A percentile compares a stretch with the other conserved stretches of the same genome.
Conservation (phyloP, 345 rosid species). For the Brassica carinata region DNA sequence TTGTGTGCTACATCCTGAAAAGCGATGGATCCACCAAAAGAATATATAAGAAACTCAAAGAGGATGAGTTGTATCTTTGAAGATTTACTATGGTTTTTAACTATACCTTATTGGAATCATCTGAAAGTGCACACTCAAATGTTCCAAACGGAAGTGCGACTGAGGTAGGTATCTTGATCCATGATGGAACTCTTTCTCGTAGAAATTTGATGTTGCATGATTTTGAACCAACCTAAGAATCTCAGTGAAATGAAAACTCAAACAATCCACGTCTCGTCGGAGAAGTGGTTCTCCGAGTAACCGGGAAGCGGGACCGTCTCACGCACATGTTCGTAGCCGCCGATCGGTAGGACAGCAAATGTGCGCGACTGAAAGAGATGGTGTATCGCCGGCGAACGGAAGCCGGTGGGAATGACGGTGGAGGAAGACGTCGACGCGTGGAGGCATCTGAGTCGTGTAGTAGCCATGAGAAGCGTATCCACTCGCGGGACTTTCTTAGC, state of each 20-base stretch:
- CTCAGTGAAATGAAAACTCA: slow-evolving; percentile 13
- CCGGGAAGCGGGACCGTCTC: slow-evolving; percentile 2
- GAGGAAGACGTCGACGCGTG: slow-evolving; percentile 14
- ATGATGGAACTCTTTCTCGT: slow-evolving; percentile 81
- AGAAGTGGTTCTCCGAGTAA: slow-evolving; percentile 1
- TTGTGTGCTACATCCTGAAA: slow-evolving; percentile 52
- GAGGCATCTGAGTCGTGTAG: slow-evolving; percentile 27
- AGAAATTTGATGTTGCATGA: slow-evolving; percentile 83
- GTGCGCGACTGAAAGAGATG: neutral
- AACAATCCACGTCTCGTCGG: slow-evolving; percentile 18
- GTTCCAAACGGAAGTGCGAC: slow-evolving; percentile 92
- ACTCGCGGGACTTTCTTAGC: slow-evolving; percentile 25
- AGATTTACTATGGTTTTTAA: slow-evolving; percentile 11
- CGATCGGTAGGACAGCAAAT: neutral
- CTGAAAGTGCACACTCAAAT: slow-evolving; percentile 80
- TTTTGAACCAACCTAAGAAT: slow-evolving; percentile 88
- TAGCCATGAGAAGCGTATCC: slow-evolving; percentile 33
- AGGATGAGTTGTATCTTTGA: neutral
- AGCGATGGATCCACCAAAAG: slow-evolving; percentile 6
- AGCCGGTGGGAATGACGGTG: neutral
- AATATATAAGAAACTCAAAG: slow-evolving; percentile 1
- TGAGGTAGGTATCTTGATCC: slow-evolving; percentile 92
- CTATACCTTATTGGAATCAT: slow-evolving; percentile 64
- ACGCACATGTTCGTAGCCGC: neutral
- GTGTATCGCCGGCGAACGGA: slow-evolving; percentile 22